Conservation (phyloP, 768 basidiomycete genomes). For the Auricularia cornea region DNA sequence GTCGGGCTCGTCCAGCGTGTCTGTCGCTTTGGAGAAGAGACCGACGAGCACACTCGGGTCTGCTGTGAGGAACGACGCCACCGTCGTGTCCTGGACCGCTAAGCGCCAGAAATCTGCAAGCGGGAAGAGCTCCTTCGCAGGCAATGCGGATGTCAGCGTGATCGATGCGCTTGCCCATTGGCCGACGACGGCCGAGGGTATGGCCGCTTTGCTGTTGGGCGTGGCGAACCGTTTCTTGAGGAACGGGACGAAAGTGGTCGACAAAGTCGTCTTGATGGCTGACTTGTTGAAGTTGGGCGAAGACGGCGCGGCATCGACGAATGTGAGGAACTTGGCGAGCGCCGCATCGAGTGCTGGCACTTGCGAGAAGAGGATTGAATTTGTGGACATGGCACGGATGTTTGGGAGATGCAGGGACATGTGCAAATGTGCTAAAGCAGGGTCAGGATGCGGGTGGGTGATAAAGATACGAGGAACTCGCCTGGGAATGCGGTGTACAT, state of each 20-base stretch:
- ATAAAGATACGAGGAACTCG: slow-evolving; percentile 28
- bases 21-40: slow-evolving; percentile 34
- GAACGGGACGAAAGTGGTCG: slow-evolving; percentile 47
- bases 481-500: slow-evolving; percentile 74
- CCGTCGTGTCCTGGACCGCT: slow-evolving; percentile 55
- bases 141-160: slow-evolving; percentile 37
- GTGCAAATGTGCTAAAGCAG: slow-evolving; percentile 64
- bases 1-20: slow-evolving; percentile 20
- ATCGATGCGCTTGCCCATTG: slow-evolving; percentile 43
- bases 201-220: slow-evolving; percentile 6
- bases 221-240: slow-evolving; percentile 50
- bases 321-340: slow-evolving; percentile 48
- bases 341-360: slow-evolving; percentile 62
- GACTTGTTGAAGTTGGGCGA: slow-evolving; percentile 21
- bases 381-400: slow-evolving; percentile 53
- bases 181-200: slow-evolving; percentile 29
- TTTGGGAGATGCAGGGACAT: slow-evolving; percentile 48
- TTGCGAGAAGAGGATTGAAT: slow-evolving; percentile 69
- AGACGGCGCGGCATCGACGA: slow-evolving; percentile 42
- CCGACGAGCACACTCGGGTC: slow-evolving; percentile 38
- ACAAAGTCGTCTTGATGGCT: slow-evolving; percentile 42
- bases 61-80: slow-evolving; percentile 33
- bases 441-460: slow-evolving; percentile 2
- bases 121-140: slow-evolving; percentile 60
- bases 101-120: slow-evolving; percentile 78